Base-by-base conservation (phyloP, 371 early-diverging fungal genomes). In the Chytridium lagenaria region DNA sequence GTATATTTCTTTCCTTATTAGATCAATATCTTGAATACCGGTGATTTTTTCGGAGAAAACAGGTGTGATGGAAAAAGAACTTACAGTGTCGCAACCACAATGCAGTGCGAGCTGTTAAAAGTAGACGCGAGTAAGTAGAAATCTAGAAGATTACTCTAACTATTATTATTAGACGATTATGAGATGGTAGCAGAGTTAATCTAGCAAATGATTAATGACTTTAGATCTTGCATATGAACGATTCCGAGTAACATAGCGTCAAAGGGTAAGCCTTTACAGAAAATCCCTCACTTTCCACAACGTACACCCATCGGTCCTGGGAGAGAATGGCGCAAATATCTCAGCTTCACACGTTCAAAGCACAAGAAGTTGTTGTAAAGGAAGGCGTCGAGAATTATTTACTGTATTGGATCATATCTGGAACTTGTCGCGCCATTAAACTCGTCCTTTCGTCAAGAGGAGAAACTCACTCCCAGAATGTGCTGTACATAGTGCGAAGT, bases 401-500 rank as follows among this genome's bases (percentile, higher is more conserved):
- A 26, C 69, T 79, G 33, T 64, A 69, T 37, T 79, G 76, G 74
- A 79, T 79, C 39, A 26, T 79, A 1, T 38, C 50, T 10, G 79
- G 79, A n/a, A 37, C 66, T 16, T 76, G 76, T 44, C 70, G 75
- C 31, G 77, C 77, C 30, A 50, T 75, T 16, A 79, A 79, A 37
- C 52, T 76, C 12, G 74, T 79, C 77, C 79, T 1, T 79, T 79
- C 65, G 61, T 79, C 10, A 73, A 76, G 40, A 68, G 73, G 1
- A 49, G 33, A 12, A 67, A 38, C 30, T 68, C 64, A n/a, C n/a
- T n/a, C n/a, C 70, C 69, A 0, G 68, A 50, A 23, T 63, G 33
- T 38, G 68, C 68, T 7, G 31, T 40, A 1, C 50, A 55, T 28
- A 50, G 59, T 36, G 67, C 50, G 19, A 59, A 52, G 52, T 74